Conservation (phyloP, 352 stramenopile species). For the Heterotrichella gracilis region DNA sequence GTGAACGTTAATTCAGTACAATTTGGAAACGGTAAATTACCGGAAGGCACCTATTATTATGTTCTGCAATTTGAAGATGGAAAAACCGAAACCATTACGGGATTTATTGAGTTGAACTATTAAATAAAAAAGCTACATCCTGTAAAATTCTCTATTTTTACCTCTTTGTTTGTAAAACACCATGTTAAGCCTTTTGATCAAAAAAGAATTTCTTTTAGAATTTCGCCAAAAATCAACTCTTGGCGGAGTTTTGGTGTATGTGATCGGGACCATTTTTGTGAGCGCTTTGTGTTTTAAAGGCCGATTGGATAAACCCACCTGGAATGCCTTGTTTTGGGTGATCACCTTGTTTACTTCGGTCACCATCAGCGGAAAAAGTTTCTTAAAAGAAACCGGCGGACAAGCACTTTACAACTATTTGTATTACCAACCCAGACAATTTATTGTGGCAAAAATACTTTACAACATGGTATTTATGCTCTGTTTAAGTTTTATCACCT, state of each 20-base stretch:
- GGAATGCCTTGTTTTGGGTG: background rate
- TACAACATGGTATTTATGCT: background rate
- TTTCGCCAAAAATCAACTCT: background rate
- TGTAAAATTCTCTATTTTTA: too few relatives aligned
- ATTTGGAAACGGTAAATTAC: too few relatives aligned
- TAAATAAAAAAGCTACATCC: too few relatives aligned
- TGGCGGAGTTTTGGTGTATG: background rate
- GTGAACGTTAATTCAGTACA: too few relatives aligned
- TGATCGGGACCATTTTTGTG: background rate
- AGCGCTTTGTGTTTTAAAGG: background rate
- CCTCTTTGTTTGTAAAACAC: background rate
- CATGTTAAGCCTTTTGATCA: background rate
- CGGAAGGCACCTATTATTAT: too few relatives aligned
- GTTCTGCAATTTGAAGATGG: too few relatives aligned
- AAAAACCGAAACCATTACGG: too few relatives aligned
- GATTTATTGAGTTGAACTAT: too few relatives aligned
- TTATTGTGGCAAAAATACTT: background rate
- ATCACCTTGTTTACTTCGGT: background rate
- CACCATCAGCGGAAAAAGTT: background rate
- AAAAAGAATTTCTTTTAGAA: slow-evolving; percentile 6
- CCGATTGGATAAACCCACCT: background rate
- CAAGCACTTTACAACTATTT: background rate
- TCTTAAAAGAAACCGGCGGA: background rate
- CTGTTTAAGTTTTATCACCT: background rate
- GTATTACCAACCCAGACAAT: background rate